Evolutionary conservation across 257 asterid species (phyloP).

Genomic region (Voacanga thouarsii): DNA sequence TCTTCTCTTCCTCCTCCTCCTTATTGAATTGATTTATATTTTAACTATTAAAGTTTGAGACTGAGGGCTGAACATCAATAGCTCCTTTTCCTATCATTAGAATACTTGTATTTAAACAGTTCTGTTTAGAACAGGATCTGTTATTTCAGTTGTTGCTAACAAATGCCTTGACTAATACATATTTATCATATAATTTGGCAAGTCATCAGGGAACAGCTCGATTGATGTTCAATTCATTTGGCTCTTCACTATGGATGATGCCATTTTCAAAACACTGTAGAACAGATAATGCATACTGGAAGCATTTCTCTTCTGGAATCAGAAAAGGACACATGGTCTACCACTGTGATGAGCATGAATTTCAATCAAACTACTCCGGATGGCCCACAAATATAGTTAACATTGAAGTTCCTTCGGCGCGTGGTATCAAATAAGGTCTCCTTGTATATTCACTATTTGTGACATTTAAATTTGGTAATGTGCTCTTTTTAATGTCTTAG

Average conservation of each 20-base stretch:
- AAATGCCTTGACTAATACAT: conserved; percentile 32
- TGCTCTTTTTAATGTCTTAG: conserved; percentile 27
- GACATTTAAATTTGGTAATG: conserved; percentile 25
- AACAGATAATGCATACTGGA: conserved; percentile 65
- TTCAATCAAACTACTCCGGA: conserved; percentile 74
- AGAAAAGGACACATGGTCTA: conserved; percentile 56
- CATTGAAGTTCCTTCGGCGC: conserved; percentile 74
- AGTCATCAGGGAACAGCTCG: conserved; percentile 99
- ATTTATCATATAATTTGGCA: conserved; percentile 46
- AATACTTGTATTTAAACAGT: neutral
- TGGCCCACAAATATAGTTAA: conserved; percentile 96
- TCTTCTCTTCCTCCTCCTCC: neutral
- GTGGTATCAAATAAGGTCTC: conserved; percentile 47
- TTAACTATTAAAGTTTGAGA: neutral
- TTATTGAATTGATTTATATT: neutral
- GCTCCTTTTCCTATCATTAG: neutral
- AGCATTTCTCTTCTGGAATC: conserved; percentile 64
- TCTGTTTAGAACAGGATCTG: neutral
- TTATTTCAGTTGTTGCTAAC: conserved; percentile 21
- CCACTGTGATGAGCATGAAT: conserved; percentile 69
- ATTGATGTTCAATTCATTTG: conserved; percentile 93
- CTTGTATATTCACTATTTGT: neutral
- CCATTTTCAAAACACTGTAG: conserved; percentile 91
- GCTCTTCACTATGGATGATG: conserved; percentile 91
- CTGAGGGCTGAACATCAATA: neutral